These are phyloP conservation scores for Dichotomocladium elegans DNA, from an alignment of 371 early-diverging fungal genomes.

Conservation along the genomic window DNA sequence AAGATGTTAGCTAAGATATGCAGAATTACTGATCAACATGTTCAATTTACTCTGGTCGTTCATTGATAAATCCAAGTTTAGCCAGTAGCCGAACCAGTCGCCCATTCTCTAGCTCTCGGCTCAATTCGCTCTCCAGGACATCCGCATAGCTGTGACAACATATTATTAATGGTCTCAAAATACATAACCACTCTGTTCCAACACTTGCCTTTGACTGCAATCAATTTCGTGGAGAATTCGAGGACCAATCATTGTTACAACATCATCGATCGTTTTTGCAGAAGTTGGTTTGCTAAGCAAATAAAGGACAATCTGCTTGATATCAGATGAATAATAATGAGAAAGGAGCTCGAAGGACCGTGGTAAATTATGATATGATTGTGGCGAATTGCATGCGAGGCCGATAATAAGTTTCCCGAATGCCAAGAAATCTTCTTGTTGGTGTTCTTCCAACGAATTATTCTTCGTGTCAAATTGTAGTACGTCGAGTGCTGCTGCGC, in stretches of 20 bases:
- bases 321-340: conserved; percentile 69
- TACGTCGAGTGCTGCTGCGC: conserved; percentile 83
- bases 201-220: conserved; percentile 58
- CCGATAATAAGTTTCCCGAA: conserved; percentile 86
- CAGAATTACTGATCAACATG: background rate
- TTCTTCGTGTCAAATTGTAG: conserved; percentile 67
- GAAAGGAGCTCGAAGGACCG: conserved; percentile 75
- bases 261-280: conserved; percentile 79
- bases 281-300: conserved; percentile 74
- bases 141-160: conserved; percentile 62
- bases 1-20: background rate
- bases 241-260: conserved; percentile 78
- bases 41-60: conserved; percentile 81
- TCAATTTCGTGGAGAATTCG: conserved; percentile 75
- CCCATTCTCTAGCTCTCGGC: conserved; percentile 85
- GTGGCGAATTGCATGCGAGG: conserved; percentile 74
- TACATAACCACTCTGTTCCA: background rate
- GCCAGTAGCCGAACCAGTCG: conserved; percentile 77
- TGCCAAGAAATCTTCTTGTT: conserved; percentile 86
- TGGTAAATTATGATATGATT: conserved; percentile 64
- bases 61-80: conserved; percentile 92
- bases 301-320: conserved; percentile 79
- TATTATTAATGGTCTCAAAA: background rate
- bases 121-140: conserved; percentile 71
- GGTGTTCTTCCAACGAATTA: conserved; percentile 49